Evolutionary conservation across 116 monocot genomes (phyloP).

Genomic region (Papilionanthe hybrid): DNA sequence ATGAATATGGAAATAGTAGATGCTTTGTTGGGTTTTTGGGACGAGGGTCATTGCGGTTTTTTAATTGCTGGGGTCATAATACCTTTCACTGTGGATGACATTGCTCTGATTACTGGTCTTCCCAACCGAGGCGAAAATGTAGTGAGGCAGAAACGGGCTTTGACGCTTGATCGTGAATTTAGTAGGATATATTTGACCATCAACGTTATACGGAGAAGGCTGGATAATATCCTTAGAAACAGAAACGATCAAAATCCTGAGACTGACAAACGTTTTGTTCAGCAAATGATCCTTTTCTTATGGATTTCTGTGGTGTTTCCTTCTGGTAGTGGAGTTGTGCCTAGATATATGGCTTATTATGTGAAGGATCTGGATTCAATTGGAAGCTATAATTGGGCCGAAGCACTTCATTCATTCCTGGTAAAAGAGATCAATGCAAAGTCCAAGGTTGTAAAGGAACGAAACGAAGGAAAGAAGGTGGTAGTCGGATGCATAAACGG

Average conservation of each 20-base stretch:
- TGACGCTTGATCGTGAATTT: background rate
- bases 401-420: background rate
- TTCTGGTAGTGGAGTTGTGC: background rate
- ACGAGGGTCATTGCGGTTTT: constrained; percentile 5
- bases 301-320: constrained; percentile 2
- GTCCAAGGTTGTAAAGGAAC: background rate
- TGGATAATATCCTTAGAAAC: background rate
- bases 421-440: constrained; percentile 7
- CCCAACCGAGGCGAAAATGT: background rate
- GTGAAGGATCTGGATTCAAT: constrained; percentile 3
- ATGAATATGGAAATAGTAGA: constrained; percentile 7
- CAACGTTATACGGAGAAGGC: background rate
- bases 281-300: constrained; percentile 5
- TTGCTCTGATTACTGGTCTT: constrained; percentile 8
- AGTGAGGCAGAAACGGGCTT: background rate
- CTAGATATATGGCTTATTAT: background rate
- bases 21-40: constrained; percentile 7
- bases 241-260: constrained; percentile 6
- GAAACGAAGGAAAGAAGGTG: background rate
- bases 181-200: background rate
- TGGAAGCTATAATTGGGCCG: constrained; percentile 8
- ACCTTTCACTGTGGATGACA: background rate
- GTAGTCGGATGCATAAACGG: background rate
- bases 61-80: background rate
- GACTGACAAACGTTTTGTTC: constrained; percentile 2